Base-by-base conservation (phyloP, 2,329 filamentous ascomycete genomes). In the Simplicillium aogashimaense region DNA sequence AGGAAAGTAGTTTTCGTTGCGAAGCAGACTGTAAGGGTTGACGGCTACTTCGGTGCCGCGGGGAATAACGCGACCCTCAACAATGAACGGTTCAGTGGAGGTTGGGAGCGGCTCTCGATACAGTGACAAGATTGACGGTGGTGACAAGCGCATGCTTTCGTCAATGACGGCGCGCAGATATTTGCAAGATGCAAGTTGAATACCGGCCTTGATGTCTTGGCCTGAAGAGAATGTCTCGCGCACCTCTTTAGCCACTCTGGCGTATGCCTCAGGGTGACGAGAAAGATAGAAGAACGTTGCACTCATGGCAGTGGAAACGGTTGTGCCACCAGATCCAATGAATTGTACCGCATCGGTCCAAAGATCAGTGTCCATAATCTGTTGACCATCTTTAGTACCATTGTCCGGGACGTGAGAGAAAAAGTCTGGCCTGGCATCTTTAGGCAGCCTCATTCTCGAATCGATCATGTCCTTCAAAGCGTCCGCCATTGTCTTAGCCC, bases 101-200 rank as follows among this genome's bases (percentile, higher is more conserved):
- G 37, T 11, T 3, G 36, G 37, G 17, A 37, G 38, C 29, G 39
- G 38, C 28, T 46, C 35, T 16, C 44, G 44, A 36, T 39, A 44
- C 11, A 41, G n/a, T 10, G 33, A 39, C 12, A 18, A 31, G 5
- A 37, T 15, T 2, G 33, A 35, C 1, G 42, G 31, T 6, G 42
- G 42, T 5, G 44, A 30, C 15, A 43, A 36, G 7, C 45, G 35
- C 3, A 45, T 37, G 3, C 34, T 35, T 29, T 47, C 45, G 31
- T 47, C 36, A 28, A 47, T 44, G 10, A 45, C 31, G 6, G 37
- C 41, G 13, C 41, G 37, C 9, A 43, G 37, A 28, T 43, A 43
- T 12, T 18, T 35, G 29, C 37, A 40, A 17, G 14, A 12, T 12
- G 28, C 12, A 9, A 43, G 34, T 9, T 17, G 28, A 4, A 20